A percentile compares a stretch with the other conserved stretches of the same genome.
Evolutionary conservation across 306 rosid species (phyloP).

Genomic region (Medicago truncatula): DNA sequence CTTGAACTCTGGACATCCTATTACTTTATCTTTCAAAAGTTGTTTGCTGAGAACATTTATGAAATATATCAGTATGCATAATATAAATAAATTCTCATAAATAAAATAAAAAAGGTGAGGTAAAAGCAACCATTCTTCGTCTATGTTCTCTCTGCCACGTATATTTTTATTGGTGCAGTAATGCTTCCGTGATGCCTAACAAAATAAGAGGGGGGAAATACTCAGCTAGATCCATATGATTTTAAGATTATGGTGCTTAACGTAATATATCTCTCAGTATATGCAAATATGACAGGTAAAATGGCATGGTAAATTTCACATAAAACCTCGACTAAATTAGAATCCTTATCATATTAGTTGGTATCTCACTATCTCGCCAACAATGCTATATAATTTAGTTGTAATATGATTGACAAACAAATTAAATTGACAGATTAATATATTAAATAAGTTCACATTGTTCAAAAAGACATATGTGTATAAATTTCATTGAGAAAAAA

Average conservation of each 20-base stretch:
- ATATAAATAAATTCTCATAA: conserved; percentile 23
- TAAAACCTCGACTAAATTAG: conserved; percentile 16
- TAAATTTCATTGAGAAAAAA: conserved; percentile 2
- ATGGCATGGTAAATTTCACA: conserved; percentile 5
- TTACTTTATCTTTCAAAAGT: conserved; percentile 62
- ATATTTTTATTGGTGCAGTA: conserved; percentile 82
- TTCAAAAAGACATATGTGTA: conserved; percentile 22
- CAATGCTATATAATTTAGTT: conserved; percentile 20
- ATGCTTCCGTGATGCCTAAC: conserved; percentile 90
- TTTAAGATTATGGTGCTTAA: conserved; percentile 22
- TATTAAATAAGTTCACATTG: conserved; percentile 8
- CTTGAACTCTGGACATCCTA: conserved; percentile 86
- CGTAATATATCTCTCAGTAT: conserved; percentile 15
- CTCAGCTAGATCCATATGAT: conserved; percentile 33
- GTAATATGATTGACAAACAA: conserved; percentile 20
- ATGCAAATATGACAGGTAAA: conserved; percentile 27
- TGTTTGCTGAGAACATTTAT: conserved; percentile 65
- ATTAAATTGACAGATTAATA: not conserved
- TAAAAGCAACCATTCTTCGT: conserved; percentile 83
- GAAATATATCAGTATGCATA: conserved; percentile 41
- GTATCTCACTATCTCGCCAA: conserved; percentile 8
- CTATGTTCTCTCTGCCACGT: conserved; percentile 65
- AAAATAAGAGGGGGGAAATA: conserved; percentile 34
- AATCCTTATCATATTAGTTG: conserved; percentile 3
- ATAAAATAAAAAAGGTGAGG: conserved; percentile 21